Evolutionary conservation across 2,329 filamentous ascomycete species (phyloP), one percentile per base, ranked within the genome.

Genomic region (Verticillium nonalfalfae): DNA sequence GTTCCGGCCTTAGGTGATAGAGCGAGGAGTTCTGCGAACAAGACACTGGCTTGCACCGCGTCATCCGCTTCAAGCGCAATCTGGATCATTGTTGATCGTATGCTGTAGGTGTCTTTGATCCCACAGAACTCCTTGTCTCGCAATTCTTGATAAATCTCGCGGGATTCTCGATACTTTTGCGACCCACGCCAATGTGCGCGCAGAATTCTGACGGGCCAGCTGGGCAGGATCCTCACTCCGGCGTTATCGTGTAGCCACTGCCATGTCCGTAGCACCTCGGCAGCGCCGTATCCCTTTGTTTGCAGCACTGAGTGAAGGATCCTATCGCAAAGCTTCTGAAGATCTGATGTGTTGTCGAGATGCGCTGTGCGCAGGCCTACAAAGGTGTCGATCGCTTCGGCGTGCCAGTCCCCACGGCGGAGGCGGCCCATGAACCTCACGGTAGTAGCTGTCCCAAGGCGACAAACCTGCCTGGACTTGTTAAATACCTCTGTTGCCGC

Each of bases 351-450:
- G 7, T 14, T 13, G 7, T n/a, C 13, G 34, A 56, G 10, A 21
- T n/a, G 10, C 15, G 54, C 11, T 21, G 54, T 13, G 54, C 54
- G 54, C n/a, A 57, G 36, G 11, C 40, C 40, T 11, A 60, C 33
- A 33, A 66, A 66, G 7, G 50, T 50, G 34, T 66, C 64, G 34
- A 66, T 60, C 18, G 59, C 61, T 56, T 63, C 40, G 14, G 34
- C 34, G 33, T 58, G 58, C 14, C 64, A 52, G 18, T 40, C 36
- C 14, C 56, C 21, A 7, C 40, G 39, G 4, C 15, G 33, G 15
- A 66, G 63, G 21, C 59, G 50, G 14, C 21, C 26, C 36, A 66
- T 61, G 35, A 63, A 60, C 59, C 59, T 59, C 4, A 45, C 39
- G 9, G 54, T 60, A 15, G 39, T 26, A 38, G 55, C 21, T 18